Evolutionary conservation across 2,329 filamentous ascomycete species (phyloP), one percentile per base, ranked within the genome.

Genomic region (Lachnellula occidentalis): DNA sequence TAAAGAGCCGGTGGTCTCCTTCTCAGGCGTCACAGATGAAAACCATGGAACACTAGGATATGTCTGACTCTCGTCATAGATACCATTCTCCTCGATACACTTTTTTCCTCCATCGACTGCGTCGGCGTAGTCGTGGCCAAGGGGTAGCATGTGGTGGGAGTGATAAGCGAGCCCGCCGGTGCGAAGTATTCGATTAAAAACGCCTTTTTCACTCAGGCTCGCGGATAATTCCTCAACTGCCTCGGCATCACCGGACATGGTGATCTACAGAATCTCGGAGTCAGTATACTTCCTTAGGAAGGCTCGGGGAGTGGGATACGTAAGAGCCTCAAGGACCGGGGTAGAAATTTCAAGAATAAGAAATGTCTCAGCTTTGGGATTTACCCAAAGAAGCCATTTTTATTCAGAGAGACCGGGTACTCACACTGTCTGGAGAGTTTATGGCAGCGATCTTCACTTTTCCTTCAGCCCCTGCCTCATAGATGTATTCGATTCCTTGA

Each of bases 131-230:
- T 64, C 61, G 0, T 59, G 50, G 7, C 56, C 61, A 4, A 67
- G 57, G 5, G 48, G 48, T 15, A 46, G 37, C 67, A 70, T 70
- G 37, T 69, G 65, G 5, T 59, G 60, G 3, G 63, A 58, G 39
- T 76, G 73, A 56, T 74, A 76, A 0, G 74, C 73, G 5, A 65
- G 70, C 46, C 72, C 70, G 19, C 73, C 71, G 11, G 61, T 60
- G 14, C 41, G 27, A 14, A 55, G 42, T 19, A 65, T 65, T 9
- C 73, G 60, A 3, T 65, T 61, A 51, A 72, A 70, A 6, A 71
- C 48, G 11, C 45, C 51, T 4, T 52, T 51, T 36, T 43, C 31
- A 22, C 57, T 31, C 48, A 55, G 9, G 5, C 11, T 21, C 27
- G 24, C 15, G 9, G 22, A 34, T n/a, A 56, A 14, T 31, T 55